Evolutionary conservation across 306 rosid species (phyloP), one percentile per base, ranked within the genome.

Genomic region (Prunus salicina): DNA sequence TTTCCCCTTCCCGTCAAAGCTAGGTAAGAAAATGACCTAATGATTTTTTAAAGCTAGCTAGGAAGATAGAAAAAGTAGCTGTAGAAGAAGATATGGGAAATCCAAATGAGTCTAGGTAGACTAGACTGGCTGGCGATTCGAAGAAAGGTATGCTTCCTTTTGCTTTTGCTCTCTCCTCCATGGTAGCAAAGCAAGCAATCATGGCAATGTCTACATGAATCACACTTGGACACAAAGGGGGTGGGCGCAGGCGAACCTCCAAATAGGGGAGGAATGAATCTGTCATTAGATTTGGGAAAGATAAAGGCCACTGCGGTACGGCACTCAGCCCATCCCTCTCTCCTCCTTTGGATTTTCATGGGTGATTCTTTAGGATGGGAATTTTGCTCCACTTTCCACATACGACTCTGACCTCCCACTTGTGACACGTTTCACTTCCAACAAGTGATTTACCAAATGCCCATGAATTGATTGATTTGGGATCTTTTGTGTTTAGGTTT

Each of bases 241-340:
- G 3, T 24, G 9, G 16, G 15, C 64, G 15, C 64, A 47, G 22
- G 32, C 20, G 22, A 76, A 41, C n/a, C 16, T 49, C 65, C 38
- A 67, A 18, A 7, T 38, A 45, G 57, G 74, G 67, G 55, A 38
- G 66, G 65, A 76, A 76, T 50, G 79, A 77, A 69, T 77, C 61
- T 69, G 1, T 27, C 41, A 6, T 27, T n/a, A 15, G 49, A 77
- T 45, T 62, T 25, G 49, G 71, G 47, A 63, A 71, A 34, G 62
- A 62, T 22, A 22, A 63, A 34, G 64, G 61, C 46, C 70, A 62
- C 20, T 51, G 53, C 72, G 1, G 76, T 78, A 78, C 81, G 77
- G 72, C 82, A 16, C 32, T 62, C 57, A 16, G 43, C 22, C 46
- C 45, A 15, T 69, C 9, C 25, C 68, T 27, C 52, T 15, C 49